Conservation (phyloP, 345 rosid species). For the Arabis hirsuta region DNA sequence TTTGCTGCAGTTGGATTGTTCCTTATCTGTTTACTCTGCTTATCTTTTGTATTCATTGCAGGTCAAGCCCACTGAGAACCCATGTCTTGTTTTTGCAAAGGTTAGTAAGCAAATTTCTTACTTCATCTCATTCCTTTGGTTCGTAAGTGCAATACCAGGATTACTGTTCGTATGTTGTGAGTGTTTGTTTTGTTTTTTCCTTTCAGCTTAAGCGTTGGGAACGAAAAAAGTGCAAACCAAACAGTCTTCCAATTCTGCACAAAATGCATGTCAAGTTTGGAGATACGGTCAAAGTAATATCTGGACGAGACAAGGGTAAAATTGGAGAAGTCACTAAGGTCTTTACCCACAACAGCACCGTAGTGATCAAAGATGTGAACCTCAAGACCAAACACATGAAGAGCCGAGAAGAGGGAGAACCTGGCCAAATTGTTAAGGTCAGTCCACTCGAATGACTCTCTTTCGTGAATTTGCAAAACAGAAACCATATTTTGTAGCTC, state of each 20-base stretch:
- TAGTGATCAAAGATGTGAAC: slow-evolving; percentile 79
- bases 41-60: slow-evolving; percentile 47
- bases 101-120: slow-evolving; percentile 39
- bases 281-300: slow-evolving; percentile 77
- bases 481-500: not conserved
- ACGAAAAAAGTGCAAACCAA: slow-evolving; percentile 84
- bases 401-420: slow-evolving; percentile 85
- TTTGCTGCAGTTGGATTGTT: not conserved
- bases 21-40: not conserved
- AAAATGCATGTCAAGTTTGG: slow-evolving; percentile 95
- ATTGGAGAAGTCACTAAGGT: slow-evolving; percentile 76
- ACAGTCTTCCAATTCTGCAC: slow-evolving; percentile 85
- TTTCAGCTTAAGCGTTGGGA: slow-evolving; percentile 89
- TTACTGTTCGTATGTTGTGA: not conserved
- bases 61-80: slow-evolving; percentile 62
- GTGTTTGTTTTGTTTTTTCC: not conserved
- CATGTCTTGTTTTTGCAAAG: slow-evolving; percentile 66
- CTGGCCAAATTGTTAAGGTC: slow-evolving; percentile 90
- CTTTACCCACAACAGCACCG: slow-evolving; percentile 76
- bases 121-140: slow-evolving; percentile 13
- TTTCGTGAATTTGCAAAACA: not conserved
- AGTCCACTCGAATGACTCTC: slow-evolving; percentile 4
- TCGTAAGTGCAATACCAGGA: not conserved
- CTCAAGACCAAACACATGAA: slow-evolving; percentile 91
- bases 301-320: slow-evolving; percentile 90